Base-by-base conservation (phyloP, 495 filamentous ascomycete species). In the Trichocladium antarcticum region DNA sequence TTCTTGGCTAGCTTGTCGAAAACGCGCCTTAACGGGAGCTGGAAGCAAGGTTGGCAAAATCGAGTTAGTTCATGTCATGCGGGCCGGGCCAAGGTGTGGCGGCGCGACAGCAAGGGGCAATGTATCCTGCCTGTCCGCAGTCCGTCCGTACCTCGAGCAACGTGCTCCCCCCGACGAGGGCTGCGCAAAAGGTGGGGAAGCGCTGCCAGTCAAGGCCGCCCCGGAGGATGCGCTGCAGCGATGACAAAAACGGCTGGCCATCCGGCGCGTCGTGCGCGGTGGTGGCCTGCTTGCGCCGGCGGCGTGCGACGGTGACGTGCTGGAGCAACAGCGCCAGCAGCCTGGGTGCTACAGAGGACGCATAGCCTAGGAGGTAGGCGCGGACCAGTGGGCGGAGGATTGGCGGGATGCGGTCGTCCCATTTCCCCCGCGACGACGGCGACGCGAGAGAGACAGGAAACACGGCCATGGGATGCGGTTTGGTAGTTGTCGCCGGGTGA, bases 151-250 rank as follows among this genome's bases (percentile, higher is more conserved):
- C 75, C 66, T 83, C 80, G n/a, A 92, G 65, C 39, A 89, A 55
- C 14, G 83, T 86, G 50, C 82, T 86, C 24, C 85, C 84, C 31
- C 85, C 87, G 38, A 90, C 76, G 15, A 92, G 65, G 14, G 72
- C 65, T 10, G 77, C 89, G 66, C 89, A 94, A 60, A 88, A 92
- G 6, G 86, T 79, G 27, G 89, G 85, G 58, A 95, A 92, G 34
- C 82, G 68, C 54, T 79, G 73, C 51, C 66, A 59, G 49, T 74
- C 73, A 28, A 77, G 56, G 29, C 72, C 74, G 17, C 66, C 64
- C 19, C 58, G 51, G 31, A 77, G 44, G 57, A 77, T 70, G 44
- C 64, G 63, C 47, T 57, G 47, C 37, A 73, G 50, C 24, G 71
- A 68, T 32, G 47, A 60, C 14, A 66, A 37, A 46, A 75, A 74